These are phyloP conservation scores for Botrytis elliptica DNA, from an alignment of 2,329 filamentous ascomycete genomes.

Conservation along the genomic window DNA sequence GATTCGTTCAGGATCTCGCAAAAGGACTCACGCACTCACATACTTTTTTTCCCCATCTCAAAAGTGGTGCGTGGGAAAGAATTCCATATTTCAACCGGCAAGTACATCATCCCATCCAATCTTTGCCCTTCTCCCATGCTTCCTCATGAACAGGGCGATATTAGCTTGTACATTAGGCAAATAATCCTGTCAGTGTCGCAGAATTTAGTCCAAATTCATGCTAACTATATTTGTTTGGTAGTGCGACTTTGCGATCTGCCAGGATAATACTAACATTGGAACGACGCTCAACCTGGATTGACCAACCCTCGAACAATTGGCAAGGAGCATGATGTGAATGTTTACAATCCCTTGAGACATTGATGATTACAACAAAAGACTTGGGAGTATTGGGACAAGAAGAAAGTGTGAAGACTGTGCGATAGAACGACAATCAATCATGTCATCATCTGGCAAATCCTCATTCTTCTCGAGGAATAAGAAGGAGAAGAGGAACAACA, in stretches of 20 bases:
- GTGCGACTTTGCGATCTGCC: conserved; percentile 19
- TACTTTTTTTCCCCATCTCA: background rate
- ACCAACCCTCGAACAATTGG: conserved; percentile 23
- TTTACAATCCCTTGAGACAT: conserved; percentile 31
- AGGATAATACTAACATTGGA: conserved; percentile 16
- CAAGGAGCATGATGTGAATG: conserved; percentile 35
- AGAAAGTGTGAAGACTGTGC: conserved; percentile 18
- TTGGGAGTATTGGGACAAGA: conserved; percentile 26
- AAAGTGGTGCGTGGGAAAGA: background rate
- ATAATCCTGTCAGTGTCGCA: conserved; percentile 11
- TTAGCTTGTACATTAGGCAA: background rate
- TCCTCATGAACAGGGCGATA: background rate
- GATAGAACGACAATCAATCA: conserved; percentile 25
- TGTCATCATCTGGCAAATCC: conserved; percentile 25
- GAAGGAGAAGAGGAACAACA: conserved; percentile 65
- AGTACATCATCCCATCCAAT: background rate
- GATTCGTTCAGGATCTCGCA: conserved; percentile 2
- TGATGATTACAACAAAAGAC: conserved; percentile 30
- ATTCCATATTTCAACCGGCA: conserved; percentile 2
- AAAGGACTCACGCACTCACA: background rate
- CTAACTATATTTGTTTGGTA: conserved; percentile 29
- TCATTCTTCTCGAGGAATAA: conserved; percentile 89
- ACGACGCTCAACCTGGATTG: background rate
- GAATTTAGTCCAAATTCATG: conserved; percentile 22
- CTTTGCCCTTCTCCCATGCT: background rate